Evolutionary conservation across 306 rosid genomes (phyloP), one percentile per base, ranked within the genome.

Genomic region (Cucumis hystrix): DNA sequence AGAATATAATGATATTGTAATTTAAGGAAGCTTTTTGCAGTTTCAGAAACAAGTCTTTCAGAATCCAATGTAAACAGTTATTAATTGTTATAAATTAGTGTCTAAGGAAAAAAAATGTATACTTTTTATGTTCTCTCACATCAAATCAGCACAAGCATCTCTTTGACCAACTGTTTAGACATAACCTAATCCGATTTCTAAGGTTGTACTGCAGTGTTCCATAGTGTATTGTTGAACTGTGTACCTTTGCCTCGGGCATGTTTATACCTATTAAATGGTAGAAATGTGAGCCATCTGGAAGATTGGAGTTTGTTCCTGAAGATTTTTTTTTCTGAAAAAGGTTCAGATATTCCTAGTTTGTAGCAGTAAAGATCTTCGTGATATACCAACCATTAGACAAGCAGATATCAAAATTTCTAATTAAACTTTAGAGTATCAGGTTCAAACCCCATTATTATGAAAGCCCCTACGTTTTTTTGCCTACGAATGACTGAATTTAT

Each of bases 141-240:
- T 52, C 62, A 73, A 52, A 72, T 72, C 43, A 30, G 77, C 77
- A 73, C 5, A 16, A 51, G 77, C 77, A 49, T 72, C 76, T 72
- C 41, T 45, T 49, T 72, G 25, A 72, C 9, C 47, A 47, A 28
- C 77, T 54, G 62, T 73, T 30, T 28, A 52, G 47, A 51, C 30
- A 72, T 21, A 49, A 54, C 60, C 21, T 52, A 73, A 23, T 10
- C 62, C 17, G 62, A 52, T 73, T 73, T 17, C 77, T n/a, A 73
- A 52, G 25, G 40, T 49, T 16, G 14, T 49, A 25, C 23, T 25
- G 8, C 12, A 43, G 9, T 73, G 47, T 41, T 28, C 30, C 77
- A 14, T 28, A 52, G 62, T 73, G 47, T 54, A 11, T 49, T 4
- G 16, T 28, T 49, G 60, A 49, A 49, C 8, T 18, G 45, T 72